These are phyloP conservation scores for Hypoxylon sp. DNA, from an alignment of 2,329 filamentous ascomycete species.

Conservation along the genomic window DNA sequence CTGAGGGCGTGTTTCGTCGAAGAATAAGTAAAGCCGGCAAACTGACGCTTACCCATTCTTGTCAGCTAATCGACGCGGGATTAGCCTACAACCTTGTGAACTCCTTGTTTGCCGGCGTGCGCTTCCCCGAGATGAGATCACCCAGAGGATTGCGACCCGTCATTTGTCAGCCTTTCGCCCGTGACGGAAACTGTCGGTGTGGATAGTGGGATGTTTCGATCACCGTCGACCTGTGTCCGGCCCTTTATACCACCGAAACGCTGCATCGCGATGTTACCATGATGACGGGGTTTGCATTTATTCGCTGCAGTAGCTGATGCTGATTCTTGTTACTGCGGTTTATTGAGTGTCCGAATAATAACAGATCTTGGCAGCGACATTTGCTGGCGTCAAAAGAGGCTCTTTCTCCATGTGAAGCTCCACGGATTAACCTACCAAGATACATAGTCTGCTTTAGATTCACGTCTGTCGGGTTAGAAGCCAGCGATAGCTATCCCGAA, in stretches of 20 bases:
- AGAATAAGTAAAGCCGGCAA: constrained; percentile 5
- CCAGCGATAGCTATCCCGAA: neutral
- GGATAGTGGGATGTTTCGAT: constrained; percentile 35
- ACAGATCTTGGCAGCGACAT: constrained; percentile 4
- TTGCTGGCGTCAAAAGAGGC: constrained; percentile 19
- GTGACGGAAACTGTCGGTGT: constrained; percentile 39
- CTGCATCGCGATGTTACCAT: constrained; percentile 17
- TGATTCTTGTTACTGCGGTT: constrained; percentile 4
- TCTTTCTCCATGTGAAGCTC: neutral
- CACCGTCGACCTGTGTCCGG: constrained; percentile 8
- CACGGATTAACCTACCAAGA: constrained; percentile 2
- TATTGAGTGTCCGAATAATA: neutral
- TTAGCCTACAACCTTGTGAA: constrained; percentile 24
- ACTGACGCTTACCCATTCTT: constrained; percentile 8
- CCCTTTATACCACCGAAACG: constrained; percentile 10
- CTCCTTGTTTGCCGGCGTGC: constrained; percentile 19
- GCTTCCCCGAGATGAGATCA: constrained; percentile 37
- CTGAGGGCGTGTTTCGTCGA: constrained; percentile 8
- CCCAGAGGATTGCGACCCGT: constrained; percentile 15
- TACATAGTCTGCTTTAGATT: neutral
- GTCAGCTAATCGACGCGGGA: constrained; percentile 26
- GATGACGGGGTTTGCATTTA: constrained; percentile 5
- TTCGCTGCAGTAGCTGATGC: neutral
- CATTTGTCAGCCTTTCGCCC: constrained; percentile 23
- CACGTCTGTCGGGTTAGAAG: neutral